Evolutionary conservation across 768 basidiomycete species (phyloP).

Genomic region (Sistotremastrum suecicum): DNA sequence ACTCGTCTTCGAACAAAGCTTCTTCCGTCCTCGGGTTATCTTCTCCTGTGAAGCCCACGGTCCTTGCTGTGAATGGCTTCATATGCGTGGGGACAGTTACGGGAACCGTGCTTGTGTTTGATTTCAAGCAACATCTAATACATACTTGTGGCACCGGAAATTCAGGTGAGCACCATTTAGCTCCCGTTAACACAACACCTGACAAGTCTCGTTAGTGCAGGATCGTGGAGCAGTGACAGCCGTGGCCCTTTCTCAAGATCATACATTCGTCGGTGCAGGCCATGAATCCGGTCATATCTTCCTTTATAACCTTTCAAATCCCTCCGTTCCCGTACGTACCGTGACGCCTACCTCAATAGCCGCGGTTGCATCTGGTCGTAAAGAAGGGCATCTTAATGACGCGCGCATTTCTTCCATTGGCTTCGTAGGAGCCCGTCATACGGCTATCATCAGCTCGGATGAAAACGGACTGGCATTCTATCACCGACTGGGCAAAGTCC

Average conservation of each 20-base stretch:
- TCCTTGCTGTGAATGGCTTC: slow-evolving; percentile 72
- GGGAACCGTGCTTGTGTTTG: slow-evolving; percentile 72
- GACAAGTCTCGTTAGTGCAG: slow-evolving; percentile 13
- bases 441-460: slow-evolving; percentile 83
- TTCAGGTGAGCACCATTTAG: slow-evolving; percentile 31
- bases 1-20: slow-evolving; percentile 40
- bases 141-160: slow-evolving; percentile 63
- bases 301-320: slow-evolving; percentile 67
- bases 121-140: slow-evolving; percentile 77
- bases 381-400: slow-evolving; percentile 75
- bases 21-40: slow-evolving; percentile 38
- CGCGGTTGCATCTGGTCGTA: slow-evolving; percentile 58
- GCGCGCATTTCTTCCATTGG: slow-evolving; percentile 69
- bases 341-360: slow-evolving; percentile 56
- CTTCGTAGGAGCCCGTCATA: slow-evolving; percentile 86
- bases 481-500: slow-evolving; percentile 84
- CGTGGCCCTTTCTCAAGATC: slow-evolving; percentile 81
- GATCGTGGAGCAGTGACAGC: slow-evolving; percentile 66
- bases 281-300: slow-evolving; percentile 76
- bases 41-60: slow-evolving; percentile 50
- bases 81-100: slow-evolving; percentile 79
- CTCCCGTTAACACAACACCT: neutral
- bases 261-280: slow-evolving; percentile 83
- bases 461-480: slow-evolving; percentile 88
- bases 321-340: slow-evolving; percentile 51